phyloP scores from a whole-genome alignment of 495 filamentous ascomycete species.

The Apiosordaria backusii region DNA sequence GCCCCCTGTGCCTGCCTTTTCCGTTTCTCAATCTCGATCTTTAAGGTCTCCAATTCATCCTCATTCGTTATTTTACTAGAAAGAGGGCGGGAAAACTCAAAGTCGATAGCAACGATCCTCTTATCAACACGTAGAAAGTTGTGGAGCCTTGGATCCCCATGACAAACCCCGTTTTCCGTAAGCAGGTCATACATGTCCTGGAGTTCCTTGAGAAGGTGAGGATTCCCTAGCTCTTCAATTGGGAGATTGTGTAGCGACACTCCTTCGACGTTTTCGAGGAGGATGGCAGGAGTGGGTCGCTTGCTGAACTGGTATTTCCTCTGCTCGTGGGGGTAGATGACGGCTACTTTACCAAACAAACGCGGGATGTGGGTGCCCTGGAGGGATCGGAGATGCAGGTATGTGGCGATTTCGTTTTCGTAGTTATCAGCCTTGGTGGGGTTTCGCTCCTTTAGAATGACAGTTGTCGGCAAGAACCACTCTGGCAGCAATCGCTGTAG shows the following conservation, averaged over 20 bases:
- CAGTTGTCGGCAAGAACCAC: constrained; percentile 16
- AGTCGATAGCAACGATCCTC: constrained; percentile 11
- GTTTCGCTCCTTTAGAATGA: constrained; percentile 16
- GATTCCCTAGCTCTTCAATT: constrained; percentile 10
- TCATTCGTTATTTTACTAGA: constrained; percentile 12
- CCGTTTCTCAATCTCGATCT: constrained; percentile 9
- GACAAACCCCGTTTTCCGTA: constrained; percentile 15
- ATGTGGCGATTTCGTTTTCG: constrained; percentile 13
- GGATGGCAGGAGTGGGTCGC: constrained; percentile 13
- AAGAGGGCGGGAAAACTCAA: constrained; percentile 12
- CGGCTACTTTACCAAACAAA: constrained; percentile 9
- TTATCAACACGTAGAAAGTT: constrained; percentile 9
- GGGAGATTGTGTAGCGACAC: constrained; percentile 10
- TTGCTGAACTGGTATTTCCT: constrained; percentile 12
- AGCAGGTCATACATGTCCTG: constrained; percentile 6
- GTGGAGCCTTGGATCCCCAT: constrained; percentile 13
- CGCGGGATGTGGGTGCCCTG: constrained; percentile 12
- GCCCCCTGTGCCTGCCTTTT: not conserved
- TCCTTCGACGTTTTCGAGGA: constrained; percentile 13
- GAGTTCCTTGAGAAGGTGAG: constrained; percentile 10
- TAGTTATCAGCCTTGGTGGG: constrained; percentile 7
- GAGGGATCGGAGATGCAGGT: constrained; percentile 7
- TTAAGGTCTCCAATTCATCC: constrained; percentile 7
- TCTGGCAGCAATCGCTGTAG: constrained; percentile 12
- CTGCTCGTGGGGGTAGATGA: constrained; percentile 5